phyloP scores from a whole-genome alignment of 371 early-diverging fungal genomes.

The Phascolomyces articulosus region DNA sequence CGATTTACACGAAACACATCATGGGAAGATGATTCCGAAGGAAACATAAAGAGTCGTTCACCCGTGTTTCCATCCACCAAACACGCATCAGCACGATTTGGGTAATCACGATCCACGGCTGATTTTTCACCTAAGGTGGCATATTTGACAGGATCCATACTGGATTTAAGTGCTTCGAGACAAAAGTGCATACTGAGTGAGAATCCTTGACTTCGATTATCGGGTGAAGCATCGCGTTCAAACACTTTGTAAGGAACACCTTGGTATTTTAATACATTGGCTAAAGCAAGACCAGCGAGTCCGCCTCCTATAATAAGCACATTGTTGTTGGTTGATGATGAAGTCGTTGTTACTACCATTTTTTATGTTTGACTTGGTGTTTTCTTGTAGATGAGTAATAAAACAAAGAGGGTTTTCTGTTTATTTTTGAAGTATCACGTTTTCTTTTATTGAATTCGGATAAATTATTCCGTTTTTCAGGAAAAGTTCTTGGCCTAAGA shows the following conservation, averaged over 20 bases:
- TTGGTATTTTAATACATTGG: conserved; percentile 25
- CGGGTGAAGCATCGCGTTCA: conserved; percentile 29
- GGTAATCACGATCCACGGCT: conserved; percentile 20
- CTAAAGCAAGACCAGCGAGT: conserved; percentile 35
- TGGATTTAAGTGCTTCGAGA: conserved; percentile 1
- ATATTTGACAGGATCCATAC: conserved; percentile 10
- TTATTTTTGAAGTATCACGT: no score
- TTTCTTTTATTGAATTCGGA: no score
- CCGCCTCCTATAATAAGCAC: conserved; percentile 42
- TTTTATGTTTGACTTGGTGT: no score
- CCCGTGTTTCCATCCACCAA: conserved; percentile 15
- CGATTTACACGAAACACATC: conserved; percentile 26
- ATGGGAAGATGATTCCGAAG: neutral
- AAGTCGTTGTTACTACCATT: no score
- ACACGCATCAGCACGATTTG: conserved; percentile 6
- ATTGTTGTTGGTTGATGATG: no score
- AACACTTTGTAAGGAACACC: conserved; percentile 29
- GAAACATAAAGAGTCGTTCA: neutral
- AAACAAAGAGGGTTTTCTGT: no score
- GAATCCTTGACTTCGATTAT: conserved; percentile 28
- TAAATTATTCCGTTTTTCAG: no score
- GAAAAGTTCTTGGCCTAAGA: no score
- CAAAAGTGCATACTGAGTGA: conserved; percentile 28
- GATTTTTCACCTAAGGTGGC: conserved; percentile 5
- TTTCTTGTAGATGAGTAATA: no score